Base-by-base conservation (phyloP, 2,329 filamentous ascomycete species). In the Bipolaris sorokiniana region DNA sequence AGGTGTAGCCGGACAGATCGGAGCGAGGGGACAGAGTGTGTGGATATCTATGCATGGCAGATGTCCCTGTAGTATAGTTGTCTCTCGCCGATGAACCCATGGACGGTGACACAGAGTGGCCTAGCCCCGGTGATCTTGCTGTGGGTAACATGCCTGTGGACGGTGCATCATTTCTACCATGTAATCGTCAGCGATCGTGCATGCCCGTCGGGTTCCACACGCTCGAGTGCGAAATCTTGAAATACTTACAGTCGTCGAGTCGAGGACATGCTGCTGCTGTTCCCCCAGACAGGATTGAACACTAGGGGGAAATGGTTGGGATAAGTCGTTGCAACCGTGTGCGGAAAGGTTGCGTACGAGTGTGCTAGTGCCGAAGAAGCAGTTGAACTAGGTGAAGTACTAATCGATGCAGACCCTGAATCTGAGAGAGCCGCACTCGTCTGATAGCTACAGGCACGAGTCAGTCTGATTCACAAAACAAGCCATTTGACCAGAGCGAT, bases 371-470 rank as follows among this genome's bases (percentile, higher is more conserved):
- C 76, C 46, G 80, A 80, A 28, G 81, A 83, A 56, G 79, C 76
- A 67, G 79, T 80, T 62, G 82, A 83, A 64, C 79, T 80, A 57
- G 81, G 80, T 66, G 80, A 82, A 65, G 80, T 80, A 62, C 81
- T 82, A 67, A 79, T 80, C 63, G 81, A 84, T 68, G 83, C 83
- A 54, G 80, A 82, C 54, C 81, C 83, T 59, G 84, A 83, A 75
- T 86, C 83, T 58, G 84, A 80, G 66, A 84, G 79, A 64, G 80
- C 78, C 69, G 80, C 74, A 58, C 77, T 77, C 61, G 79, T 67
- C 60, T 81, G 78, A 72, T 83, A 86, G 71, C 83, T 85, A 75
- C 71, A 68, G 65, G 63, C 67, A 54, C 54, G 51, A 68, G 69
- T 76, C 68, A 77, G 74, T 70, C 58, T 70, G 63, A 47, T 58